phyloP scores from a whole-genome alignment of 139 green algal genomes.

The Chlamydomonas asymmetrica region DNA sequence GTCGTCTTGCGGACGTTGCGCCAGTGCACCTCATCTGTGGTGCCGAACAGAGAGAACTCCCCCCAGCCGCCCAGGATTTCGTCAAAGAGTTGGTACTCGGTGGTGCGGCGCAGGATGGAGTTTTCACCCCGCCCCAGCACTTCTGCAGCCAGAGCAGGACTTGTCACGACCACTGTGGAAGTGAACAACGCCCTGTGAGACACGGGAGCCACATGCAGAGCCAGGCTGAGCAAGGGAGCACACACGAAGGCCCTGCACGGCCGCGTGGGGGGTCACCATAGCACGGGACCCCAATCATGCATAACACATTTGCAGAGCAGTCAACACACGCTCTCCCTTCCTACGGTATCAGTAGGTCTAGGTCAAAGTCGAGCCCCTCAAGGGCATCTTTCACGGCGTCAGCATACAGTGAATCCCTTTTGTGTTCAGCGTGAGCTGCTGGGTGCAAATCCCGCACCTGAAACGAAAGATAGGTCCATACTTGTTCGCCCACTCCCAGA shows the following conservation, averaged over 20 bases:
- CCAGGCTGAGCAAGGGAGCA: no score
- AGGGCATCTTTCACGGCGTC: no score
- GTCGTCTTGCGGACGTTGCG: conserved; percentile 22
- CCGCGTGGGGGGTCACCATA: not conserved
- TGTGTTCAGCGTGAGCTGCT: no score
- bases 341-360: no score
- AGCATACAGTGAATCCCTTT: no score
- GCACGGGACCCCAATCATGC: no score
- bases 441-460: no score
- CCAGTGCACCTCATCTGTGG: conserved; percentile 12
- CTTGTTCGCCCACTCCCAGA: not conserved
- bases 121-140: no score
- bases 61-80: conserved; percentile 1
- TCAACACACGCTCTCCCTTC: no score
- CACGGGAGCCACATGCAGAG: no score
- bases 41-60: conserved; percentile 16
- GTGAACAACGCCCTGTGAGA: not conserved
- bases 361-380: no score
- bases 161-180: conserved; percentile 2
- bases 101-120: conserved; percentile 5
- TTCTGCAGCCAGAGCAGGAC: not conserved
- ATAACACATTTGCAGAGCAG: no score
- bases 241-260: not conserved
- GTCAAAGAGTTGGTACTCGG: conserved; percentile 6
- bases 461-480: conserved; percentile 12